phyloP scores from a whole-genome alignment of 345 rosid genomes.

The Citrus medica region DNA sequence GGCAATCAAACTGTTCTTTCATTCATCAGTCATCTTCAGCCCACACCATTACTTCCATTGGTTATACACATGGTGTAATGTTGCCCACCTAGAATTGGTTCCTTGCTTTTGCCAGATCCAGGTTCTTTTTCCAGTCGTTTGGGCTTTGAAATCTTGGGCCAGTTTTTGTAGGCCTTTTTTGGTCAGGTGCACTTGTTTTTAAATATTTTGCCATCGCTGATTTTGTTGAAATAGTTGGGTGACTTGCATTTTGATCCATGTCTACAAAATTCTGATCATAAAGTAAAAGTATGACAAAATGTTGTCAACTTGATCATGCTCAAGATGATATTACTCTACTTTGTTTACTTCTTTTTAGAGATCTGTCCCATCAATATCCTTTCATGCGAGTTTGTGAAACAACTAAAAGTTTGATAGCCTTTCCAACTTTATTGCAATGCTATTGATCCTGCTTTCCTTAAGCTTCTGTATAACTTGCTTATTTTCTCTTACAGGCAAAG shows the following conservation, averaged over 20 bases:
- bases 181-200: neutral
- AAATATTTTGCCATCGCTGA: neutral
- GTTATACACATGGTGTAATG: neutral
- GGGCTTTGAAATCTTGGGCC: neutral
- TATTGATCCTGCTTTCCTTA: neutral
- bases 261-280: neutral
- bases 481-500: conserved; percentile 46
- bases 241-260: neutral
- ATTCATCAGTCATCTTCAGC: neutral
- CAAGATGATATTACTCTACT: neutral
- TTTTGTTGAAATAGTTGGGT: neutral
- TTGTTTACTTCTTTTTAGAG: neutral
- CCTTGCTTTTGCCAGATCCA: neutral
- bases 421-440: neutral
- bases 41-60: neutral
- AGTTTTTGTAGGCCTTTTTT: neutral
- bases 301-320: neutral
- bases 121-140: neutral
- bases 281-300: neutral
- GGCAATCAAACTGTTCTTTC: neutral
- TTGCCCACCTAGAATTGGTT: neutral
- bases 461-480: conserved; percentile 1
- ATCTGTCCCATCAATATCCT: neutral
- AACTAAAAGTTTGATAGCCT: neutral
- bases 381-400: neutral